Base-by-base conservation (phyloP, 1,284 basidiomycete genomes). In the Ceratobasidium sp. region DNA sequence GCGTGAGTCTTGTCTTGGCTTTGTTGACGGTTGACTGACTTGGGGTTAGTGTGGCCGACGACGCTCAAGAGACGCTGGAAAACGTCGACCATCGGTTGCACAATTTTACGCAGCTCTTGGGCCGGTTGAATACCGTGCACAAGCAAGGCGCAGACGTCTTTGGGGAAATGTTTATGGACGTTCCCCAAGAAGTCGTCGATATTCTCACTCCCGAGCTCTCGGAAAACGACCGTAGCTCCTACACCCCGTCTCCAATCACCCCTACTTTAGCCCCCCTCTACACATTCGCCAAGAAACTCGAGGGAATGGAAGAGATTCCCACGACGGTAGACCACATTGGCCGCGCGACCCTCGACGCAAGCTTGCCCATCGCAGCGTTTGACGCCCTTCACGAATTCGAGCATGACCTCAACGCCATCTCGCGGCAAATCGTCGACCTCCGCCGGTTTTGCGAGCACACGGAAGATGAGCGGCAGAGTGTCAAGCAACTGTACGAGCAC, bases 131-230 rank as follows among this genome's bases (percentile, higher is more conserved):
- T 29, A 17, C 29, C 38, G 64, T 67, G 10, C 64, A 67, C 31
- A 10, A 32, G 15, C 15, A 54, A 15, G 64, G 64, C 10, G 29
- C 38, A 8, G 52, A 67, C 31, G 35, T 67, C n/a, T 67, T 65
- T 34, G 64, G 64, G 22, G 64, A 67, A 20, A 67, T 67, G 64
- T 55, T 67, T 29, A 12, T 67, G 40, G 15, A 38, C 7, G 42
- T 67, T 25, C 64, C 64, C 4, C 42, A 17, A 22, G 22, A 54
- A 10, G 52, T 67, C 20, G 52, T 67, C 52, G 29, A 35, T 20
- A 31, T 52, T 20, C 64, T 67, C 29, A 40, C 52, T 8, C 40
- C 50, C n/a, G 64, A 55, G 22, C 45, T 47, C 22, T 47, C 45
- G 10, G 45, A 47, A 8, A 25, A 15, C 4, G 8, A 29, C 3